Percentiles rank a stretch among this genome's conserved stretches.
Conservation (phyloP, 306 rosid species). For the Vigna angularis region DNA sequence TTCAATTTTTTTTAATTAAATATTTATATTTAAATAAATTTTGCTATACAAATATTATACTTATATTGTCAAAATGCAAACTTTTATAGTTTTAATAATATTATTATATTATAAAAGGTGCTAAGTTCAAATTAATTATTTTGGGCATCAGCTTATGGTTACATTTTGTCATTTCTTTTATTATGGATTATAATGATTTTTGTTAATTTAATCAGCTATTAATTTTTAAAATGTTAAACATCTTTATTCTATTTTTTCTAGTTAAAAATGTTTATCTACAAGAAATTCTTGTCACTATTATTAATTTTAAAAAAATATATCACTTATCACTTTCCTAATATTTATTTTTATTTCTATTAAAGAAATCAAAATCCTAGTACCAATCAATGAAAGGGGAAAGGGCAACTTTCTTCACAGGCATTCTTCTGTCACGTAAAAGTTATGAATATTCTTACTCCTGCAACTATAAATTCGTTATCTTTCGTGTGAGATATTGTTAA, state of each 20-base stretch:
- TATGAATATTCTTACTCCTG: not conserved
- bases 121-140: too few species aligned
- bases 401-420: not conserved
- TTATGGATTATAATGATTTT: too few species aligned
- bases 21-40: too few species aligned
- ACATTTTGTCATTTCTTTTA: too few species aligned
- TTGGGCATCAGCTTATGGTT: too few species aligned
- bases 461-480: not conserved
- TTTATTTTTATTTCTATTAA: not conserved
- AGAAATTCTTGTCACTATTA: not conserved
- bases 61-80: too few species aligned
- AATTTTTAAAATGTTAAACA: not conserved
- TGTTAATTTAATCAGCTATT: too few species aligned
- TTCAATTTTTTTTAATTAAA: too few species aligned
- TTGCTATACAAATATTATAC: too few species aligned
- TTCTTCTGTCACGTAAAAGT: not conserved
- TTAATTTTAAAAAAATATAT: not conserved
- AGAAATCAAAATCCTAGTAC: not conserved
- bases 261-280: not conserved
- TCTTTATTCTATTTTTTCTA: not conserved
- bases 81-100: too few species aligned
- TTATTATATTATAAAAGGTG: too few species aligned
- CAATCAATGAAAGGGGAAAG: not conserved
- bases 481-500: not conserved
- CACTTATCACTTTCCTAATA: not conserved